Evolutionary conservation across 345 rosid species (phyloP), one percentile per base, ranked within the genome.

Genomic region (Eucalyptus cloeziana): DNA sequence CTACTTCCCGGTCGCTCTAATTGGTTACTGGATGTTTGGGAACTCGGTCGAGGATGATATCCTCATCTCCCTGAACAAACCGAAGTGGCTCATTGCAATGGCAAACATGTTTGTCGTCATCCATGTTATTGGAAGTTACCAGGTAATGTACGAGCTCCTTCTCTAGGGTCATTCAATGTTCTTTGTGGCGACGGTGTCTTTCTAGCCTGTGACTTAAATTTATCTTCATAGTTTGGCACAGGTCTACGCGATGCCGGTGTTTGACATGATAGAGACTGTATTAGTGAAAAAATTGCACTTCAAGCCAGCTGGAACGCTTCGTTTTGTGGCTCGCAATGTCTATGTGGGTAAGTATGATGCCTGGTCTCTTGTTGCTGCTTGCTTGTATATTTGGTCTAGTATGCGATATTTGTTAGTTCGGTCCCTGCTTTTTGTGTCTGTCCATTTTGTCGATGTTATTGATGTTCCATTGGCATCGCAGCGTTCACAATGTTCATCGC

Each of bases 81-180:
- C 99, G 4, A 89, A 88, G 7, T 95, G 99, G 99, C 95, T 96
- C 43, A 94, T 96, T 7, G 94, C 93, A 1, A 25, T 89, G 25
- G 98, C 99, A 1, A 96, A 96, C 86, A 80, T 93, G 87, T 96
- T 96, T 52, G 97, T 96, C 19, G 97, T 96, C 43, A 85, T 96
- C 67, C 99, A 96, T 79, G 98, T 96, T 19, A 95, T 95, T 14
- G 98, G 98, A 83, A 96, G 98, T 91, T 96, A 95, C 89, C 99
- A 96, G 96, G 99, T 96, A 45, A 25, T 5, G 13, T 11, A 11
- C 11, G 4, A 10, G 16, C 47, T 79, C 47, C 45, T 13, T 2
- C 47, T 31, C 1, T n/a, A 27, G 33, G 19, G 31, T 16, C 16
- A 47, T 16, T 22, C 24, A 67, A 14, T 13, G 44, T 86, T 80